These are phyloP conservation scores for Diplodia scrobiculata DNA, from an alignment of 2,329 filamentous ascomycete genomes.

Conservation along the genomic window DNA sequence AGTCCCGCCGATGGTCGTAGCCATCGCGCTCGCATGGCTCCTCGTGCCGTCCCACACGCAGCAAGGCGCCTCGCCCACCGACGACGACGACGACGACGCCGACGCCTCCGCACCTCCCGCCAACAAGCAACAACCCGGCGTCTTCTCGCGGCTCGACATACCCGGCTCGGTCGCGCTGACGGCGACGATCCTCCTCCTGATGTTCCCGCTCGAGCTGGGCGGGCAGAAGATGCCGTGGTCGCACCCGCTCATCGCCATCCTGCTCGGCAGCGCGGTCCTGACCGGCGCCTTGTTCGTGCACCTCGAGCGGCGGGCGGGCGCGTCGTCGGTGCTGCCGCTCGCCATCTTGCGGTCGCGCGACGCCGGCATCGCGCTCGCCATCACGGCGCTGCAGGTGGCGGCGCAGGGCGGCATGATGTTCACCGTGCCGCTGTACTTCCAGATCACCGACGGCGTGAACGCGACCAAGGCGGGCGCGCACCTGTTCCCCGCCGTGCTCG, in stretches of 20 bases:
- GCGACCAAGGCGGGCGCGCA: slow-evolving; percentile 63
- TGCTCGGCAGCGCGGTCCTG: slow-evolving; percentile 40
- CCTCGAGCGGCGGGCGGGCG: slow-evolving; percentile 46
- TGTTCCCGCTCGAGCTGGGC: slow-evolving; percentile 54
- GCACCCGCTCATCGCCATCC: slow-evolving; percentile 39
- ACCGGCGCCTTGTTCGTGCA: slow-evolving; percentile 37
- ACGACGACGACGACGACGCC: background rate
- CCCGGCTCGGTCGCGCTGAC: slow-evolving; percentile 55
- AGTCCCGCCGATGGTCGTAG: slow-evolving; percentile 57
- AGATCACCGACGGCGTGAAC: slow-evolving; percentile 61
- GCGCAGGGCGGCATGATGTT: slow-evolving; percentile 67
- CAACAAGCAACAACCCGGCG: slow-evolving; percentile 30
- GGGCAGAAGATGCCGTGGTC: slow-evolving; percentile 45
- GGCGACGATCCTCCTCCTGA: slow-evolving; percentile 48
- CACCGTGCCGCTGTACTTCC: slow-evolving; percentile 69
- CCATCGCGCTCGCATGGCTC: slow-evolving; percentile 51
- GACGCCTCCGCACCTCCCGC: background rate
- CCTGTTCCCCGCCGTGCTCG: slow-evolving; percentile 67
- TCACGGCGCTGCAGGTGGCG: slow-evolving; percentile 56
- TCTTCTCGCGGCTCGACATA: slow-evolving; percentile 61
- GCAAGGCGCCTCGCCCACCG: background rate
- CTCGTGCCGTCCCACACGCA: slow-evolving; percentile 31
- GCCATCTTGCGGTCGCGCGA: slow-evolving; percentile 56
- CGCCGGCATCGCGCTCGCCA: slow-evolving; percentile 57
- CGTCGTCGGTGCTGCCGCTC: slow-evolving; percentile 58